A percentile compares a stretch with the other conserved stretches of the same genome.
Evolutionary conservation across 768 basidiomycete genomes (phyloP).

Genomic region (Serendipita sp.): DNA sequence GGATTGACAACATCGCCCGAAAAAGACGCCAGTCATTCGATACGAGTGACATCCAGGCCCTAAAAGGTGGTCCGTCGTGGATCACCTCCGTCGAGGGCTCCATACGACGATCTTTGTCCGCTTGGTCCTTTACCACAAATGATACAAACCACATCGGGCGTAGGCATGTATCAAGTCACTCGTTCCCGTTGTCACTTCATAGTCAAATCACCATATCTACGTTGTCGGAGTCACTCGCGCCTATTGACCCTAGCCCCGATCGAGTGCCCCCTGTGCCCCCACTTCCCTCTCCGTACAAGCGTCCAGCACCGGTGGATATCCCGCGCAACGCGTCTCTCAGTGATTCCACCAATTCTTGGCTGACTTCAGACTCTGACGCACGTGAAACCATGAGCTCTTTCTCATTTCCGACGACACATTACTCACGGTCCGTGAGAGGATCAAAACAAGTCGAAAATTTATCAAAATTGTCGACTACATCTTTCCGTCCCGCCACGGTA

Average conservation of each 20-base stretch:
- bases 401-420: slow-evolving; percentile 45
- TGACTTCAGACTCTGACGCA: slow-evolving; percentile 46
- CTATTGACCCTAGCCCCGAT: slow-evolving; percentile 15
- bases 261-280: slow-evolving; percentile 39
- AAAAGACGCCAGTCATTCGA: slow-evolving; percentile 44
- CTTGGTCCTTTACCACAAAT: slow-evolving; percentile 60
- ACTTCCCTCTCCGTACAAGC: slow-evolving; percentile 43
- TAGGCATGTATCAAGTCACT: slow-evolving; percentile 23
- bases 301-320: slow-evolving; percentile 28
- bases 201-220: slow-evolving; percentile 21
- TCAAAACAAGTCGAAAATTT: background rate
- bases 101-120: slow-evolving; percentile 41
- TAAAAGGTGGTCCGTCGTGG: slow-evolving; percentile 69
- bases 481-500: background rate
- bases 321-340: slow-evolving; percentile 35
- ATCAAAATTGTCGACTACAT: background rate
- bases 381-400: slow-evolving; percentile 45
- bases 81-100: slow-evolving; percentile 49
- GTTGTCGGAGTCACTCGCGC: slow-evolving; percentile 26
- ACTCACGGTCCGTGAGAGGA: slow-evolving; percentile 16
- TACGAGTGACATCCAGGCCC: slow-evolving; percentile 54
- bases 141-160: slow-evolving; percentile 26
- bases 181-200: slow-evolving; percentile 21
- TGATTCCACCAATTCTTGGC: slow-evolving; percentile 58
- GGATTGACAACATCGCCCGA: slow-evolving; percentile 38